Evolutionary conservation across 2,329 filamentous ascomycete genomes (phyloP).

Genomic region (Claviceps sp.): DNA sequence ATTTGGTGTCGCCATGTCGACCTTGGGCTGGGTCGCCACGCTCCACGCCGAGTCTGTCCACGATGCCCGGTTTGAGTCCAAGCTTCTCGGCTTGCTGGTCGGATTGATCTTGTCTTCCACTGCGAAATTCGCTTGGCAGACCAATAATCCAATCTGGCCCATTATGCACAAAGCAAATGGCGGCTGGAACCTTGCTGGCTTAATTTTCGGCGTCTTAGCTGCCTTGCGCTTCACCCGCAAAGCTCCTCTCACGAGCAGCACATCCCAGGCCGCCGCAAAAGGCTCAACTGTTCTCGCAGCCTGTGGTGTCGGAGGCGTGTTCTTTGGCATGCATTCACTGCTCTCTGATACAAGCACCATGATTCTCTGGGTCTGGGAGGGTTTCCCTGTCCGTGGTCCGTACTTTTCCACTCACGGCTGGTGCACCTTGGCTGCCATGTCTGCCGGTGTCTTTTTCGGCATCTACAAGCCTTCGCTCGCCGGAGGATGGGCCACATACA

Average conservation of each 20-base stretch:
- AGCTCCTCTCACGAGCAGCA: constrained; percentile 33
- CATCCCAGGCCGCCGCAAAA: constrained; percentile 27
- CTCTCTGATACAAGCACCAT: constrained; percentile 97
- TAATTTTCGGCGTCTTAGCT: constrained; percentile 63
- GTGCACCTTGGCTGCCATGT: constrained; percentile 78
- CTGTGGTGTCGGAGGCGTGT: constrained; percentile 65
- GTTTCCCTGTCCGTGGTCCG: constrained; percentile 80
- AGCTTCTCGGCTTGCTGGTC: constrained; percentile 65
- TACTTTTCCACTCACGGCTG: constrained; percentile 82
- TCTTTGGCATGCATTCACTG: constrained; percentile 85
- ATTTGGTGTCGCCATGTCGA: constrained; percentile 68
- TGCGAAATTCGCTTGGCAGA: constrained; percentile 83
- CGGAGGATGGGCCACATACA: constrained; percentile 68
- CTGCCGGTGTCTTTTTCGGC: constrained; percentile 62
- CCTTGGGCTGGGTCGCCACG: constrained; percentile 71
- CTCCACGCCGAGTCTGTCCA: constrained; percentile 68
- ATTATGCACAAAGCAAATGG: constrained; percentile 83
- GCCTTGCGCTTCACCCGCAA: constrained; percentile 62
- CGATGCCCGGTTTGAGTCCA: constrained; percentile 62
- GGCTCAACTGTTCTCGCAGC: constrained; percentile 60
- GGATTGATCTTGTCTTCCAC: constrained; percentile 77
- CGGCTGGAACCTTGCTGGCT: constrained; percentile 78
- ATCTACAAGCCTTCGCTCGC: constrained; percentile 57
- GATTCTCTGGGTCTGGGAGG: constrained; percentile 98
- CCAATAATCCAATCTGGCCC: constrained; percentile 95